These are phyloP conservation scores for Suillus fuscotomentosus DNA, from an alignment of 768 basidiomycete genomes.

Conservation along the genomic window DNA sequence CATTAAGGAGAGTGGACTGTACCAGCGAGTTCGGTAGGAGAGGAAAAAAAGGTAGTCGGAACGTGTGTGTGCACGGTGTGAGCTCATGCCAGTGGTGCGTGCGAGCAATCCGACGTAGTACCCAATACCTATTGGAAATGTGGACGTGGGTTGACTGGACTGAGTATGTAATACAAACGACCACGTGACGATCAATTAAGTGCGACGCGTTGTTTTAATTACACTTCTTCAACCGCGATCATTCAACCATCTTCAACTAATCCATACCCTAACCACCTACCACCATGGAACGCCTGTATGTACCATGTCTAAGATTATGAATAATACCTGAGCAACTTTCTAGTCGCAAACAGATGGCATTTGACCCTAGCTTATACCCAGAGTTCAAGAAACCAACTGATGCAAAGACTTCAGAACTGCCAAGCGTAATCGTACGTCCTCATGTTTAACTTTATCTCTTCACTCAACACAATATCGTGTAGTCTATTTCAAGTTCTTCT, in stretches of 20 bases:
- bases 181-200: slow-evolving; percentile 18
- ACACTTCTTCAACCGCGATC: slow-evolving; percentile 9
- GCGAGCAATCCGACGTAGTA: not conserved
- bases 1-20: slow-evolving; percentile 6
- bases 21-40: slow-evolving; percentile 72
- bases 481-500: slow-evolving; percentile 22
- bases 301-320: too few relatives aligned
- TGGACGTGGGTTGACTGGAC: too few relatives aligned
- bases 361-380: slow-evolving; percentile 26
- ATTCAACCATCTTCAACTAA: not conserved
- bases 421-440: slow-evolving; percentile 22
- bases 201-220: slow-evolving; percentile 20
- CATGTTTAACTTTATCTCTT: not conserved
- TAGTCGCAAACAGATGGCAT: slow-evolving; percentile 28
- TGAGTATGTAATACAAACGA: not conserved
- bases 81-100: not conserved
- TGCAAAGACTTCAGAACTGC: slow-evolving; percentile 11
- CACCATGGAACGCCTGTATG: slow-evolving; percentile 29
- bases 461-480: not conserved
- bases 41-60: slow-evolving; percentile 61
- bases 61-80: slow-evolving; percentile 20
- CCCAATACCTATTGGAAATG: too few relatives aligned
- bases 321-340: not conserved
- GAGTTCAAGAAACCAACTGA: slow-evolving; percentile 26
- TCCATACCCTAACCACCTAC: slow-evolving; percentile 6